These are phyloP conservation scores for Colletotrichum noveboracense DNA, from an alignment of 2,329 filamentous ascomycete genomes.

Conservation along the genomic window DNA sequence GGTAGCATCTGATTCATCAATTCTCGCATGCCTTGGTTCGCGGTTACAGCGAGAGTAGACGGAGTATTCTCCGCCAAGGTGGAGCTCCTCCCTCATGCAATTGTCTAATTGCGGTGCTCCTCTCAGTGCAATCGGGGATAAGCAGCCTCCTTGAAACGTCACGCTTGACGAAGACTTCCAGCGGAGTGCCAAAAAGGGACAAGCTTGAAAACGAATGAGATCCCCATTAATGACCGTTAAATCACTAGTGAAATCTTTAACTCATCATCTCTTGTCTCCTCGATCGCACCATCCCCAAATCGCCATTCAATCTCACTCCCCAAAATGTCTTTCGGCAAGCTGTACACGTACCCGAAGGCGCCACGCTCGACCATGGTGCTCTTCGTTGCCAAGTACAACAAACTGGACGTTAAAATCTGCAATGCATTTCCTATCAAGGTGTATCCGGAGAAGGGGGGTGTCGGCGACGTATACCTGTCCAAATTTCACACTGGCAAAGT, in stretches of 20 bases:
- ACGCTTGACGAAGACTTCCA: fast-evolving
- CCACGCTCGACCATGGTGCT: neutral
- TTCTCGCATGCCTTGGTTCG: neutral
- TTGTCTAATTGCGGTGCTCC: neutral
- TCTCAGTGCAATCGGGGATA: neutral
- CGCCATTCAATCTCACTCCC: neutral
- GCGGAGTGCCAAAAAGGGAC: neutral
- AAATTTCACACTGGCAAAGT: neutral
- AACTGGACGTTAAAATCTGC: neutral
- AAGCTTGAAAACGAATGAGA: neutral
- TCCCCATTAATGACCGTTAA: neutral
- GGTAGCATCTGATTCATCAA: neutral
- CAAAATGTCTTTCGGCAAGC: neutral
- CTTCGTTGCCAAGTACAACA: neutral
- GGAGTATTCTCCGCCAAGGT: neutral
- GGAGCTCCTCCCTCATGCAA: neutral
- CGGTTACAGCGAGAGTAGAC: neutral
- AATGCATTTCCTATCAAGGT: neutral
- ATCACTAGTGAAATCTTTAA: neutral
- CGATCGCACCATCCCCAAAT: neutral
- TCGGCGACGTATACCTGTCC: neutral
- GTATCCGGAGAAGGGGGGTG: neutral
- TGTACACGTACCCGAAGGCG: neutral
- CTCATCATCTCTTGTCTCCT: neutral
- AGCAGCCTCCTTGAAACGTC: neutral